Percentiles rank a stretch among this genome's conserved stretches.
Conservation (phyloP, 2,329 filamentous ascomycete genomes). For the Scytalidium sp. region DNA sequence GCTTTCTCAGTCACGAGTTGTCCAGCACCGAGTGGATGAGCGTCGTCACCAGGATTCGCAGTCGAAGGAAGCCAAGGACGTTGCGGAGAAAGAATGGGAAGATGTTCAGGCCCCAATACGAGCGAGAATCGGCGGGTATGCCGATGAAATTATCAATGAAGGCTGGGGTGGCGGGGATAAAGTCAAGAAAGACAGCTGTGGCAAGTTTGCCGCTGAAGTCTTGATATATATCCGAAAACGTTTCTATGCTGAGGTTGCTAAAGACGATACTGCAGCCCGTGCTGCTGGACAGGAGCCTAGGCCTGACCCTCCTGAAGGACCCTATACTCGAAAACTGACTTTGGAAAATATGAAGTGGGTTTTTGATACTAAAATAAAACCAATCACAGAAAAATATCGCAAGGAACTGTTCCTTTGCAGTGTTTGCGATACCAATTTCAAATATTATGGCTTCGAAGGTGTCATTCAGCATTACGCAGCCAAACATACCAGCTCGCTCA, state of each 20-base stretch:
- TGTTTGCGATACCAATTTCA: slow-evolving; percentile 60
- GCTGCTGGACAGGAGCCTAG: slow-evolving; percentile 42
- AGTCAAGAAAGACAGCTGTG: slow-evolving; percentile 60
- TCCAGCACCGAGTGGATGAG: slow-evolving; percentile 35
- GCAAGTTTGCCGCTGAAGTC: slow-evolving; percentile 70
- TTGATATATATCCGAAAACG: slow-evolving; percentile 62
- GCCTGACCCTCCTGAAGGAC: slow-evolving; percentile 47
- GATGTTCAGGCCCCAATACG: slow-evolving; percentile 66
- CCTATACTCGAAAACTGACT: slow-evolving; percentile 61
- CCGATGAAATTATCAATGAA: slow-evolving; percentile 66
- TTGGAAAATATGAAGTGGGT: slow-evolving; percentile 87
- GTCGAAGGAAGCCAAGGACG: slow-evolving; percentile 52
- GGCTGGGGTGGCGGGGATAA: slow-evolving; percentile 63
- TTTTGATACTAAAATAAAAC: slow-evolving; percentile 74
- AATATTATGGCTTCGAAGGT: slow-evolving; percentile 73
- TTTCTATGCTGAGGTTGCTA: slow-evolving; percentile 61
- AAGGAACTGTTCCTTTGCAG: slow-evolving; percentile 77
- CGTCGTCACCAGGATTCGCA: slow-evolving; percentile 23
- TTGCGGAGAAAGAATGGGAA: slow-evolving; percentile 68
- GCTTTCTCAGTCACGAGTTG: slow-evolving; percentile 26
- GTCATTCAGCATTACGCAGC: slow-evolving; percentile 81
- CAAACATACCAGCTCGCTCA: slow-evolving; percentile 72
- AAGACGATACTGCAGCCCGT: slow-evolving; percentile 46
- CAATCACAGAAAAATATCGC: slow-evolving; percentile 60
- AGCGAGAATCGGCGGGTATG: slow-evolving; percentile 60